Evolutionary conservation across 2,329 filamentous ascomycete species (phyloP).

Genomic region (Venturiaceae sp.): DNA sequence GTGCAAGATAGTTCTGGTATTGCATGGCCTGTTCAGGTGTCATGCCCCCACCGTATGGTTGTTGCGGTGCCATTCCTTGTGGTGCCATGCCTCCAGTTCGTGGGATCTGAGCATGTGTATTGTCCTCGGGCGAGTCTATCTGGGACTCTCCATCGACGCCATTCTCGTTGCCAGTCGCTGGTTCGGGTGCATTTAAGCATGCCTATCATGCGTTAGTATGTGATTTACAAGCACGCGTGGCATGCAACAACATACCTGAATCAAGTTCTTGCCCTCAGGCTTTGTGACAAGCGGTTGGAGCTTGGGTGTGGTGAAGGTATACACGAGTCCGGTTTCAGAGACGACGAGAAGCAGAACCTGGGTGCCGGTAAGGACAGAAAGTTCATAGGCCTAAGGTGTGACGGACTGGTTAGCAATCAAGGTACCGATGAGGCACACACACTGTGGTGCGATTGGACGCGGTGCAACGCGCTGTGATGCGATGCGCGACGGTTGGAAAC

Average conservation of each 20-base stretch:
- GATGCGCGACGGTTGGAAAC: constrained; percentile 21
- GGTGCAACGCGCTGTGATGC: constrained; percentile 10
- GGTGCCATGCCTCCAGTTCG: constrained; percentile 39
- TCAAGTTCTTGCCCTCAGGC: constrained; percentile 97
- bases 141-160: constrained; percentile 39
- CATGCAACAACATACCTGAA: constrained; percentile 61
- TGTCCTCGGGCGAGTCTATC: constrained; percentile 87
- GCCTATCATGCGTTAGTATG: constrained; percentile 52
- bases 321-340: constrained; percentile 93
- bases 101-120: constrained; percentile 64
- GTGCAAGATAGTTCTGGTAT: constrained; percentile 74
- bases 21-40: constrained; percentile 61
- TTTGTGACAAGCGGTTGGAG: constrained; percentile 96
- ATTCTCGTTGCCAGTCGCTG: constrained; percentile 63
- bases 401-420: constrained; percentile 11
- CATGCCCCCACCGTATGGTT: constrained; percentile 51
- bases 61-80: constrained; percentile 50
- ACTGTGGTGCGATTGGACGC: constrained; percentile 11
- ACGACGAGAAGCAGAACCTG: constrained; percentile 95
- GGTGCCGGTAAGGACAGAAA: constrained; percentile 94
- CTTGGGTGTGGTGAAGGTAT: constrained; percentile 98
- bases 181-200: constrained; percentile 92
- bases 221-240: not conserved
- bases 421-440: constrained; percentile 8
- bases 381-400: constrained; percentile 71